Evolutionary conservation across 768 basidiomycete species (phyloP).

Genomic region (Steccherinum ochraceum): DNA sequence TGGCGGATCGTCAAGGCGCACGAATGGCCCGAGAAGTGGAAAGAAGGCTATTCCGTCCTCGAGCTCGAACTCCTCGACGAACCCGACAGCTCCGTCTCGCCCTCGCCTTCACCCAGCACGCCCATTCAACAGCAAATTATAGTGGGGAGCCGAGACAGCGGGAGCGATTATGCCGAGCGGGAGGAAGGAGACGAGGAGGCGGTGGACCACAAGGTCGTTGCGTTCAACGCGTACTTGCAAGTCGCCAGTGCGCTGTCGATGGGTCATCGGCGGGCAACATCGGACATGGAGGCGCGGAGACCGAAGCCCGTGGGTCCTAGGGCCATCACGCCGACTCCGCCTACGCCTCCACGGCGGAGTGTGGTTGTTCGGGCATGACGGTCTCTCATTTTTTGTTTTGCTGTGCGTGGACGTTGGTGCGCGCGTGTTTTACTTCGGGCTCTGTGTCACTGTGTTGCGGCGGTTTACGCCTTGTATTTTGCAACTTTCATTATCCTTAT

Average conservation of each 20-base stretch:
- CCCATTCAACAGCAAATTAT: background rate
- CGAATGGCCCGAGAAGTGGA: slow-evolving; percentile 54
- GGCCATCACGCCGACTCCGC: background rate
- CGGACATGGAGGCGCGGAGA: background rate
- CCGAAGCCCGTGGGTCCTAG: background rate
- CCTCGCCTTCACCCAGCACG: background rate
- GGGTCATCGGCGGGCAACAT: background rate
- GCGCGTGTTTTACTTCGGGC: too few species aligned
- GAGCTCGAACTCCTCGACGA: slow-evolving; percentile 44
- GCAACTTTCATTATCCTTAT: too few species aligned
- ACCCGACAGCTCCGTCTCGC: slow-evolving; percentile 6
- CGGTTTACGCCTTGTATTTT: too few species aligned
- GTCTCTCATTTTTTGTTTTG: too few species aligned
- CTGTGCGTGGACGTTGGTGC: too few species aligned
- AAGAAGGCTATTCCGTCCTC: slow-evolving; percentile 52
- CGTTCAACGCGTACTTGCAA: background rate
- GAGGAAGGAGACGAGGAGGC: background rate
- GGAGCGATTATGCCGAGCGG: background rate
- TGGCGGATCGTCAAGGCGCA: slow-evolving; percentile 59
- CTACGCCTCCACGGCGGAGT: background rate
- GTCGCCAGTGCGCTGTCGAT: background rate
- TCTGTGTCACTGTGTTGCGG: too few species aligned
- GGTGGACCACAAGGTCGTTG: background rate
- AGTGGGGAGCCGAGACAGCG: background rate
- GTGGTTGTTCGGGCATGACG: background rate